phyloP scores from a whole-genome alignment of 2,329 filamentous ascomycete species.

The Fusarium cyanostomum region DNA sequence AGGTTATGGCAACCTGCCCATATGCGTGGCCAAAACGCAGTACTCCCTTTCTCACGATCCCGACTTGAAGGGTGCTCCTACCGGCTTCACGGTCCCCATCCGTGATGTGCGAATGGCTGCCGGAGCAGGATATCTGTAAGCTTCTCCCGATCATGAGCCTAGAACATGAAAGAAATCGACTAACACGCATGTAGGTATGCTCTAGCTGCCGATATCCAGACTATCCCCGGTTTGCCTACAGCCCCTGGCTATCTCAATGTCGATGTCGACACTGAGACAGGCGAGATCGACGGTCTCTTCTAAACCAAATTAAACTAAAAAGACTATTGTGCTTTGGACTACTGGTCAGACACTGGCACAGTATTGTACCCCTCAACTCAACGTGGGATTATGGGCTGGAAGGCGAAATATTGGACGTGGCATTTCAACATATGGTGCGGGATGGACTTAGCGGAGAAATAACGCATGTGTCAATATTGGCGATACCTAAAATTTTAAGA shows the following conservation, averaged over 20 bases:
- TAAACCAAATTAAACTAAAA: conserved; percentile 55
- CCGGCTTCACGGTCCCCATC: conserved; percentile 93
- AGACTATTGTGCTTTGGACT: conserved; percentile 6
- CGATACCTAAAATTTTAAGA: conserved; percentile 22
- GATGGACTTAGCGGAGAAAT: conserved; percentile 27
- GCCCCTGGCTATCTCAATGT: conserved; percentile 96
- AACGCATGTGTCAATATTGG: conserved; percentile 21
- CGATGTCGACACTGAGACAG: conserved; percentile 83
- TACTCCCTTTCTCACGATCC: conserved; percentile 96
- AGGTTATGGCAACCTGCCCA: conserved; percentile 90
- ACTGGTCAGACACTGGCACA: conserved; percentile 7
- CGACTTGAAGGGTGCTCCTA: conserved; percentile 91
- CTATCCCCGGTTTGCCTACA: conserved; percentile 93
- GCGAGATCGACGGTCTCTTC: conserved; percentile 89
- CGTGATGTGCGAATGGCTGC: conserved; percentile 93
- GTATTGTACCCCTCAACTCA: conserved; percentile 41
- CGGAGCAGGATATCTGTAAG: conserved; percentile 89
- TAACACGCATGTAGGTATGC: conserved; percentile 72
- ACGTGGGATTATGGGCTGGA: conserved; percentile 39
- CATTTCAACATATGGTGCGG: conserved; percentile 45
- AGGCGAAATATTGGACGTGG: conserved; percentile 40
- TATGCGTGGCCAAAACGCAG: conserved; percentile 98
- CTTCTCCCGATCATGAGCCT: conserved; percentile 30
- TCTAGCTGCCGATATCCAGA: conserved; percentile 96
- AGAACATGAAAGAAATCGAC: conserved; percentile 32